These are phyloP conservation scores for Magnolia changhungtana DNA, from an alignment of 164 flowering plant species.

Conservation along the genomic window DNA sequence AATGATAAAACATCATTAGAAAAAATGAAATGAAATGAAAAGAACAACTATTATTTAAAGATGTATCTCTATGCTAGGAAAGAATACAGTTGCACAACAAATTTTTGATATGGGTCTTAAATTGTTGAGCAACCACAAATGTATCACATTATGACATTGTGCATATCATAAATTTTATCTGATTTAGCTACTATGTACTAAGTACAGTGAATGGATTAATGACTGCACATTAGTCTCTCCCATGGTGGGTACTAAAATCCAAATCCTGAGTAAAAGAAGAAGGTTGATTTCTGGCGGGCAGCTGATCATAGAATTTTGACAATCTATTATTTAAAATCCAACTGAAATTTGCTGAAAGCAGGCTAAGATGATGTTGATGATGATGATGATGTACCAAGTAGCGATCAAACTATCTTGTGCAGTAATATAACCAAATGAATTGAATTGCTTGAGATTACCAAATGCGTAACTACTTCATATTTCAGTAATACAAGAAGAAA, in stretches of 20 bases:
- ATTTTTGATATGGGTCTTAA: not conserved
- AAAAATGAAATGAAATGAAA: not conserved
- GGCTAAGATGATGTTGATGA: not conserved
- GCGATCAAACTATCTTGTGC: not conserved
- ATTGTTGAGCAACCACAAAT: not conserved
- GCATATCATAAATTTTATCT: not conserved
- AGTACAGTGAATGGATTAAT: too few species aligned
- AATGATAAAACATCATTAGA: not conserved
- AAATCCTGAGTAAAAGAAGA: too few species aligned
- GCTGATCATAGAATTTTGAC: too few species aligned
- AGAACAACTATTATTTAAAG: too few species aligned
- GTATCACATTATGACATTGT: not conserved
- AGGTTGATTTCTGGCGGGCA: too few species aligned
- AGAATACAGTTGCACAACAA: not conserved
- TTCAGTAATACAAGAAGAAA: not conserved
- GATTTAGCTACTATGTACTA: not conserved
- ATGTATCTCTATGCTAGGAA: not conserved
- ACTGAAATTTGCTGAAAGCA: too few species aligned
- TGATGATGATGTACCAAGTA: not conserved
- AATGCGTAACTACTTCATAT: not conserved
- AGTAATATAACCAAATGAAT: not conserved
- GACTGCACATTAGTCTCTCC: not conserved
- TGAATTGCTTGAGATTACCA: not conserved
- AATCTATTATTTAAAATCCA: too few species aligned
- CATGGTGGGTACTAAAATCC: too few species aligned